Evolutionary conservation across 2,329 filamentous ascomycete genomes (phyloP).

Genomic region (Diaporthe eres): DNA sequence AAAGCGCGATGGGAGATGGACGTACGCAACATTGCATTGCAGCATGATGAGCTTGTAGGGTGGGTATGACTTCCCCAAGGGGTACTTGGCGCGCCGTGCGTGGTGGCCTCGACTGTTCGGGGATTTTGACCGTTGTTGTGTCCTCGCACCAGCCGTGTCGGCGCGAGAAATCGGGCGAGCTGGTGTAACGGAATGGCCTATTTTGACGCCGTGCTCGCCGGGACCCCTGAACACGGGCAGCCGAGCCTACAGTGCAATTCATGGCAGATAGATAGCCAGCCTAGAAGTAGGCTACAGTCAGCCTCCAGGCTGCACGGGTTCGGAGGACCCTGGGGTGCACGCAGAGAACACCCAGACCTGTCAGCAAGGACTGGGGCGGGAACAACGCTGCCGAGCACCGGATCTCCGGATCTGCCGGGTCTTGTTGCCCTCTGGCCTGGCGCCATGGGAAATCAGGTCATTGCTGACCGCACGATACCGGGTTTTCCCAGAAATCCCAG

Average conservation of each 20-base stretch:
- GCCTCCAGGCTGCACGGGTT: neutral
- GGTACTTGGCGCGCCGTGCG: neutral
- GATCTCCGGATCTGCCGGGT: constrained; percentile 34
- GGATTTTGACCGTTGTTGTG: constrained; percentile 13
- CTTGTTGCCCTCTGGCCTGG: neutral
- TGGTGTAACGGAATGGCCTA: neutral
- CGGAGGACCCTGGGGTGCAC: constrained; percentile 16
- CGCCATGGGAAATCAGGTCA: constrained; percentile 35
- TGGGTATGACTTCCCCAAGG: neutral
- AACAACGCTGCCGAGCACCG: neutral
- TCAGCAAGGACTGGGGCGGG: constrained; percentile 11
- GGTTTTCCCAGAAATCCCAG: neutral
- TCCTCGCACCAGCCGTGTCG: neutral
- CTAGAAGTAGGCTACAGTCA: neutral
- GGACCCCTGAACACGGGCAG: constrained; percentile 16
- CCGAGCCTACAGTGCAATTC: neutral
- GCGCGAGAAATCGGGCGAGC: constrained; percentile 25
- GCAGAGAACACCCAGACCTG: neutral
- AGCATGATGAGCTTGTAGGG: constrained; percentile 17
- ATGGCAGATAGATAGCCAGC: neutral
- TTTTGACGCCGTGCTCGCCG: constrained; percentile 11
- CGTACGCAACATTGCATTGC: constrained; percentile 29
- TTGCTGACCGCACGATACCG: constrained; percentile 20
- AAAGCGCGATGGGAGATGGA: neutral
- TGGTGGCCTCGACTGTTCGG: neutral